A percentile compares a stretch with the other conserved stretches of the same genome.
These are phyloP conservation scores for Ascochyta lentis DNA, from an alignment of 2,329 filamentous ascomycete species.

Conservation along the genomic window DNA sequence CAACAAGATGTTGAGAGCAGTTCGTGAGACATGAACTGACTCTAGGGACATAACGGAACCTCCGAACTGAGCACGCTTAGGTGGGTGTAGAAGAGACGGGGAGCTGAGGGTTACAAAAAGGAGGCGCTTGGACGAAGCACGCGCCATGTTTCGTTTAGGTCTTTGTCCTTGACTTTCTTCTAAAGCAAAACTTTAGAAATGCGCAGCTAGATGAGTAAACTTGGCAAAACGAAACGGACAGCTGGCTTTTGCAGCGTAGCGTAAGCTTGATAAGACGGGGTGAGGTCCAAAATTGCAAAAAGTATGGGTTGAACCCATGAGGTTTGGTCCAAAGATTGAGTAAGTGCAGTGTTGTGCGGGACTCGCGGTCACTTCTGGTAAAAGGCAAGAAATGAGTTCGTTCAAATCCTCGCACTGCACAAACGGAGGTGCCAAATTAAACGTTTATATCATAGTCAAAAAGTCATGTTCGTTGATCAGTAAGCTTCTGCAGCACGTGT, in stretches of 20 bases:
- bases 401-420: conserved; percentile 74
- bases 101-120: background rate
- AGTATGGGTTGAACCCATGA: conserved; percentile 53
- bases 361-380: conserved; percentile 80
- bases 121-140: conserved; percentile 3
- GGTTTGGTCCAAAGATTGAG: conserved; percentile 63
- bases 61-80: background rate
- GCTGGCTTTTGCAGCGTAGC: background rate
- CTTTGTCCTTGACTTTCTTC: background rate
- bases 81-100: background rate
- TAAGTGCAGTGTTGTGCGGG: conserved; percentile 65
- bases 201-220: background rate
- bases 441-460: conserved; percentile 3
- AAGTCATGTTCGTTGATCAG: no score
- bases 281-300: conserved; percentile 30
- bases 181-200: conserved; percentile 9
- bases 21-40: background rate
- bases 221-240: background rate
- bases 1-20: background rate
- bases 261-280: background rate
- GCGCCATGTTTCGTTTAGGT: background rate
- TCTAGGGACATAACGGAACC: background rate
- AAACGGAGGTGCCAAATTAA: conserved; percentile 10
- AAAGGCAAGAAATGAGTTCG: conserved; percentile 80
- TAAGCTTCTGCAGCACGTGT: background rate